Base-by-base conservation (phyloP, 2,329 filamentous ascomycete species). In the Trichoderma polysporum region DNA sequence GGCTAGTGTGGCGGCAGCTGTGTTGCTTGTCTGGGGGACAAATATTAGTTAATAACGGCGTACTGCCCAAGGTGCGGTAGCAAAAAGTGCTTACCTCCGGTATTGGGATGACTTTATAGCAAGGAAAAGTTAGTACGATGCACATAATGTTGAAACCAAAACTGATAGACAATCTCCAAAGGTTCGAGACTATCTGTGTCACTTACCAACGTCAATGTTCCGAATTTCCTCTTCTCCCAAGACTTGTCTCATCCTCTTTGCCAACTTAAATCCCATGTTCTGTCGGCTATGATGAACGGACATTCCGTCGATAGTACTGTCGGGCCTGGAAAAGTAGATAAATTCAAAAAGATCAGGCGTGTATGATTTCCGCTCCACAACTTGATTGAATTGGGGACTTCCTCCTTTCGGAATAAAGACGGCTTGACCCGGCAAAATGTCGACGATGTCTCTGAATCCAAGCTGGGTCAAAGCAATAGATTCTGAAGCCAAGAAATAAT, bases 401-500 rank as follows among this genome's bases (percentile, higher is more conserved):
- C 86, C 84, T 47, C 92, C 92, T 80, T 96, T 96, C 74, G 90
- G 84, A 69, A 96, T 89, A 74, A 96, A 93, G 69, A 96, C 92
- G 2, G 92, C 93, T 79, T 97, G 87, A 25, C 94, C 93, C 0
- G 93, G 93, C 63, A 90, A 80, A 70, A 97, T 91, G 74, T 97
- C 91, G 45, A 85, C 79, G 72, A 96, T 90, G 74, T 93, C 84
- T 37, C 79, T 83, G 80, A 95, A 97, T 17, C 92, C 92, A 56
- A 94, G 88, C 76, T 96, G 92, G 53, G 86, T 86, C 54, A 97
- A 82, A 9, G 93, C 93, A 58, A 97, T 89, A 9, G 91, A 94
- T 79, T 97, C 93, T 0, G 93, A 97, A 1, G 93, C 92, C 82
- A 97, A 87, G 86, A 97, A 93, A 81, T 96, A 97, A 78, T 97